These are phyloP conservation scores for Sporothrix curviconia DNA, from an alignment of 2,329 filamentous ascomycete species.

Conservation along the genomic window DNA sequence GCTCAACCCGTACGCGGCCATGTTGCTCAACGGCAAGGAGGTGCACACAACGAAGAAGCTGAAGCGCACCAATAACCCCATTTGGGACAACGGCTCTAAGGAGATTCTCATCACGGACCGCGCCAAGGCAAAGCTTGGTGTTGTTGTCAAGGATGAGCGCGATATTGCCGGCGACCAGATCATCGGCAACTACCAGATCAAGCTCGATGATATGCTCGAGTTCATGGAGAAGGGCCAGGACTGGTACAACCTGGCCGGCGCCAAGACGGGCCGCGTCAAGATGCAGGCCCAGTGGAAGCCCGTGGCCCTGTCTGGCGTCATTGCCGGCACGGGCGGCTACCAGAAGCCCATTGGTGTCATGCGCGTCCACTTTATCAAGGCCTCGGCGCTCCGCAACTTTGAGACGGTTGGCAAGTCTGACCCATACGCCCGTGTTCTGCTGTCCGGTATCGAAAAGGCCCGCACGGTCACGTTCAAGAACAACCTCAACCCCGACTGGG, in stretches of 20 bases:
- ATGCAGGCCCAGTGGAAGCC: conserved; percentile 93
- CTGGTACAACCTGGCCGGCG: conserved; percentile 85
- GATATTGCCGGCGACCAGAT: conserved; percentile 77
- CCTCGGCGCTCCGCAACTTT: conserved; percentile 77
- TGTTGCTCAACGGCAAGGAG: conserved; percentile 88
- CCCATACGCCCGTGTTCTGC: conserved; percentile 79
- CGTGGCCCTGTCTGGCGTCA: conserved; percentile 73
- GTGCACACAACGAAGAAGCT: conserved; percentile 84
- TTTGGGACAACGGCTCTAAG: conserved; percentile 89
- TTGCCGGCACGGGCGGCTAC: conserved; percentile 78
- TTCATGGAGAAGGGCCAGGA: conserved; percentile 88
- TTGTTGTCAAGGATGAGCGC: conserved; percentile 93
- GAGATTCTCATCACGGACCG: conserved; percentile 93
- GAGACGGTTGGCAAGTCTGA: conserved; percentile 97
- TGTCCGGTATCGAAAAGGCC: conserved; percentile 85
- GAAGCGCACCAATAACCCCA: conserved; percentile 95
- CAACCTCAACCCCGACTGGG: conserved; percentile 90
- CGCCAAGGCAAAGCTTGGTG: conserved; percentile 79
- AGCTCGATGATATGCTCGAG: conserved; percentile 86
- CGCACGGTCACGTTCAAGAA: conserved; percentile 94
- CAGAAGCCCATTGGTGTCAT: conserved; percentile 91
- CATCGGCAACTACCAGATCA: conserved; percentile 89
- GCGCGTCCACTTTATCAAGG: conserved; percentile 84
- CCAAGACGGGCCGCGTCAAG: conserved; percentile 78
- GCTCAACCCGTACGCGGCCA: conserved; percentile 82